Evolutionary conservation across 306 rosid species (phyloP), one percentile per base, ranked within the genome.

Genomic region (Quercus suber): DNA sequence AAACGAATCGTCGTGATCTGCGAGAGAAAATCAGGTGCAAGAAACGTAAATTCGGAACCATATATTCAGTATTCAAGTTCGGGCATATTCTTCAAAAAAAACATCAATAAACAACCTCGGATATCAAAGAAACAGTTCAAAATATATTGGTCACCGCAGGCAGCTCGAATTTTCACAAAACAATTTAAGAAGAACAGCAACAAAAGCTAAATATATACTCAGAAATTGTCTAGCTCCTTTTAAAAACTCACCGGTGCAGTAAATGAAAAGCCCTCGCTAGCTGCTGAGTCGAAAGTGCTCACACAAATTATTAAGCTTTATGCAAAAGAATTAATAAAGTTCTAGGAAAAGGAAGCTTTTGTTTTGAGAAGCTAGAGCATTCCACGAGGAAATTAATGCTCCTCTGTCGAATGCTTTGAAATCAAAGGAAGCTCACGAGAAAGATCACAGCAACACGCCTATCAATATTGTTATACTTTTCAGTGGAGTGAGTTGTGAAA

Each of bases 371-470:
- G 37, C 41, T 5, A 74, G 84, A 49, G 78, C 78, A 83, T 77
- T 82, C 86, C 76, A 85, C 30, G 25, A 84, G 76, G 89, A 82
- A 82, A 82, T 6, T 35, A 35, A 35, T 68, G 81, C 77, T 76
- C 69, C 86, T 73, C 53, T 0, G 13, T 80, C 79, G 45, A 35
- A 19, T 19, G 72, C 72, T n/a, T 4, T 63, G 13, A 68, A 35
- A 41, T 41, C 30, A 33, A 20, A 5, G 17, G 2, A 41, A 30
- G 5, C 14, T 49, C 53, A 49, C 45, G 21, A 73, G 45, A 41
- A 41, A 41, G 45, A 8, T 0, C 45, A 12, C 2, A 41, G 45
- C 12, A 41, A 41, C 1, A 35, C 0, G 41, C 41, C 6, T 6
- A 0, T 35, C 0, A 35, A 5, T 37, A 37, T 37, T 37, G 45